Evolutionary conservation across 352 stramenopile genomes (phyloP), one percentile per base, ranked within the genome.

Genomic region (Phytophthora capsici): DNA sequence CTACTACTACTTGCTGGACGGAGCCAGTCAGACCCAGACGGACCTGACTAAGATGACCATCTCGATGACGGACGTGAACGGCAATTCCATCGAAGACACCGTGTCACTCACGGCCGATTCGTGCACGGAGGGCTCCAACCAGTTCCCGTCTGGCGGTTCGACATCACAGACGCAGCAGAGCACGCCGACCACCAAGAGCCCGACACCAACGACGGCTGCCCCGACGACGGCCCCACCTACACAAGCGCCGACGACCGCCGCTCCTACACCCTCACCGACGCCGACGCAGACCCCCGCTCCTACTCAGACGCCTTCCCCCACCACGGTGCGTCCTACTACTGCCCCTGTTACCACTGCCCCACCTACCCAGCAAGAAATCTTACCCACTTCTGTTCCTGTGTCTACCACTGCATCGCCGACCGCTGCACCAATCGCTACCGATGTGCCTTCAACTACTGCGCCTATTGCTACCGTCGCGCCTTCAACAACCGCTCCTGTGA

Each of bases 1-100:
- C 17, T 91, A 86, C 63, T 91, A 90, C 68, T 91, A 71, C 55
- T 23, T 89, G 22, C 48, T 86, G 2, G 73, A 86, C 25, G 71
- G 74, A n/a, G 57, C 57, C 4, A 68, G 69, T 55, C 25, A 74
- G 45, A 59, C 56, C 20, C 69, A 77, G 20, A 69, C 71, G 26
- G 67, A 85, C 34, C 49, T 88, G 2, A 60, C 43, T 4, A 63
- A 53, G 19, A 41, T 88, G 0, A 69, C 63, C 9, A 74, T 92
- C 26, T 60, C 75, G 4, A 64, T 88, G 44, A 92, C 80, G 40
- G 86, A 84, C 53, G 60, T 83, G 13, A 79, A 72, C 44, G 84
- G 79, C 23, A 75, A 92, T 50, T 71, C 69, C 43, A 79, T 91
- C 44, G 64, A 75, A 36, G 81, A 88, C 45, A 89, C 76, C 13